Evolutionary conservation across 2,329 filamentous ascomycete species (phyloP).

Genomic region (Cladosporium sp.): DNA sequence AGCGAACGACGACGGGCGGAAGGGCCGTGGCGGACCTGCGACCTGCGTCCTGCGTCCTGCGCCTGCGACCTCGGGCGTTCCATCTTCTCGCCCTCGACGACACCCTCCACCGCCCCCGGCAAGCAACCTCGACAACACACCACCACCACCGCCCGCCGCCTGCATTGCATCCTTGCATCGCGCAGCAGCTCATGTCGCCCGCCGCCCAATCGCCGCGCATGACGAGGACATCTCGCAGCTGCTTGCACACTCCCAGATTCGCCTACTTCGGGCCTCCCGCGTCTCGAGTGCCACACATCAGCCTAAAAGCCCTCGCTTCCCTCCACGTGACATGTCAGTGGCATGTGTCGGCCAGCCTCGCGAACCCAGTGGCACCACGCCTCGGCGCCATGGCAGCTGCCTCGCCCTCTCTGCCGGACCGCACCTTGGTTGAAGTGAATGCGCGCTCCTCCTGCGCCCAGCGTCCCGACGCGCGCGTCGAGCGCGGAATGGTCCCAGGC

Average conservation of each 20-base stretch:
- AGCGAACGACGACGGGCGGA: not conserved
- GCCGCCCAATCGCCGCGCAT: not conserved
- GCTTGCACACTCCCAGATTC: not conserved
- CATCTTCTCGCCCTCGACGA: too few species aligned
- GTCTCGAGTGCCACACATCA: not conserved
- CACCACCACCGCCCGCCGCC: too few species aligned
- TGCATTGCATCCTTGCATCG: too few species aligned
- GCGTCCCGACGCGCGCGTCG: not conserved
- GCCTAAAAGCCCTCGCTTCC: not conserved
- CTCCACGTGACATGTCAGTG: constrained; percentile 11
- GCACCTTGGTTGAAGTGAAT: too few species aligned
- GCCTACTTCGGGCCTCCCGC: not conserved
- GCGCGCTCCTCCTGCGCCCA: too few species aligned
- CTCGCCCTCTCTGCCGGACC: too few species aligned
- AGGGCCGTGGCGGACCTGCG: not conserved
- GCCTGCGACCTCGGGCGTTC: too few species aligned
- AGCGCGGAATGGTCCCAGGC: constrained; percentile 3
- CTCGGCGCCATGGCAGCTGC: too few species aligned
- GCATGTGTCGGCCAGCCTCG: constrained; percentile 3
- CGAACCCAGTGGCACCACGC: not conserved
- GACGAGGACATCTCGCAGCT: not conserved
- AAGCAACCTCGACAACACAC: too few species aligned
- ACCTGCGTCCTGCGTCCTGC: too few species aligned
- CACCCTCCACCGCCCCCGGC: too few species aligned
- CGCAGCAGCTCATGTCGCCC: too few species aligned